Evolutionary conservation across 208 protist species (phyloP), one percentile per base, ranked within the genome.

Genomic region (Trypanosoma theileri): DNA sequence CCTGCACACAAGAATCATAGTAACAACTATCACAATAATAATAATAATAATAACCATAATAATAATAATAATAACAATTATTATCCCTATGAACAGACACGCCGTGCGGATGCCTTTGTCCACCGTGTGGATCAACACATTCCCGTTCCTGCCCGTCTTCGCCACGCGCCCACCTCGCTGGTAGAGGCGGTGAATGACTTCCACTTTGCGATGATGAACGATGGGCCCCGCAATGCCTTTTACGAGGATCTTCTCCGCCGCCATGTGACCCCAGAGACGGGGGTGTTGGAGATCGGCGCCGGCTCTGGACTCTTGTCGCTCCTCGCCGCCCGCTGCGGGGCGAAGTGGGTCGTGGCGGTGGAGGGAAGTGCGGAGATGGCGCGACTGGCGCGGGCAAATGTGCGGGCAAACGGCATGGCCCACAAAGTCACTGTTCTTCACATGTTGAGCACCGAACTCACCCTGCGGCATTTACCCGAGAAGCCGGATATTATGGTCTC

Each of bases 191-290:
- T 96, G n/a, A 98, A 98, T 76, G 94, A 98, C 68, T 98, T 95
- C 42, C 94, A 98, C 75, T 98, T 80, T 40, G 94, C 94, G 4
- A 97, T 98, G 92, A 94, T 98, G 91, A 97, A 97, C 67, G 94
- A 98, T 78, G 63, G 67, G 40, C 82, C 80, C 3, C 79, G 94
- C 14, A 98, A 98, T 63, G 77, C 86, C 35, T 96, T 97, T 62
- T 98, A 98, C 83, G 89, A 96, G 45, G 70, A 86, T 17, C 46
- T 90, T 40, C 79, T 98, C 45, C 75, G 82, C 64, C 50, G 71
- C 31, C 75, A 90, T 73, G 83, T 97, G 35, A 88, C 84, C 14
- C 87, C 89, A 0, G 80, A 96, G 74, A 92, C 85, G 1, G 82
- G 84, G 4, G 92, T 96, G 48, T 77, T 97, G n/a, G 94, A 98